These are phyloP conservation scores for Paxillus involutus DNA, from an alignment of 768 basidiomycete species.

Conservation along the genomic window DNA sequence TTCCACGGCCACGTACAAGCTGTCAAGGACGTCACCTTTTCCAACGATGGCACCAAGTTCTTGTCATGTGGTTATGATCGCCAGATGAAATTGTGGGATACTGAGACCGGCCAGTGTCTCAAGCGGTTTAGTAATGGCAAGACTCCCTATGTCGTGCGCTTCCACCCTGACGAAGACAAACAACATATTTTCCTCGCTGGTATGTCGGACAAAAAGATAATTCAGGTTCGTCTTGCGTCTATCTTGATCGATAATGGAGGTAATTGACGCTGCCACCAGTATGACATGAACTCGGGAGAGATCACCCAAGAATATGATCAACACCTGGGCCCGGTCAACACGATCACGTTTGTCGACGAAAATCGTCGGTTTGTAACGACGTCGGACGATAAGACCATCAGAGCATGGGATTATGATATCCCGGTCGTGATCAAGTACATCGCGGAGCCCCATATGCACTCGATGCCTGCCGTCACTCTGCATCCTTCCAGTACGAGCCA, in stretches of 20 bases:
- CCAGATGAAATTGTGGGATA: conserved; percentile 99
- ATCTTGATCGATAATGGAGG: not conserved
- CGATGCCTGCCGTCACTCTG: conserved; percentile 96
- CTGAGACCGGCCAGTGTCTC: conserved; percentile 96
- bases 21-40: conserved; percentile 95
- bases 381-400: conserved; percentile 98
- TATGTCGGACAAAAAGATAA: conserved; percentile 99
- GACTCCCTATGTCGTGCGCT: conserved; percentile 92
- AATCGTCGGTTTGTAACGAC: conserved; percentile 97
- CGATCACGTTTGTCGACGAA: conserved; percentile 98
- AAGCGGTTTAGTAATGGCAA: conserved; percentile 98
- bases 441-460: conserved; percentile 99
- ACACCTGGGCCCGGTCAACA: conserved; percentile 97
- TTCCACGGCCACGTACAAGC: conserved; percentile 97
- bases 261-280: conserved; percentile 46
- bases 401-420: conserved; percentile 99
- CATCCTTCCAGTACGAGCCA: conserved; percentile 85
- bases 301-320: conserved; percentile 99
- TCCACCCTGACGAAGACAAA: conserved; percentile 96
- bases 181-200: conserved; percentile 96
- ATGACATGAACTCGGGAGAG: conserved; percentile 92
- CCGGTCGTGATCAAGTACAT: conserved; percentile 99
- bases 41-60: conserved; percentile 88
- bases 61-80: conserved; percentile 94
- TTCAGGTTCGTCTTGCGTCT: conserved; percentile 63